phyloP scores from a whole-genome alignment of 768 basidiomycete species.

The Stropharia rugosoannulata region DNA sequence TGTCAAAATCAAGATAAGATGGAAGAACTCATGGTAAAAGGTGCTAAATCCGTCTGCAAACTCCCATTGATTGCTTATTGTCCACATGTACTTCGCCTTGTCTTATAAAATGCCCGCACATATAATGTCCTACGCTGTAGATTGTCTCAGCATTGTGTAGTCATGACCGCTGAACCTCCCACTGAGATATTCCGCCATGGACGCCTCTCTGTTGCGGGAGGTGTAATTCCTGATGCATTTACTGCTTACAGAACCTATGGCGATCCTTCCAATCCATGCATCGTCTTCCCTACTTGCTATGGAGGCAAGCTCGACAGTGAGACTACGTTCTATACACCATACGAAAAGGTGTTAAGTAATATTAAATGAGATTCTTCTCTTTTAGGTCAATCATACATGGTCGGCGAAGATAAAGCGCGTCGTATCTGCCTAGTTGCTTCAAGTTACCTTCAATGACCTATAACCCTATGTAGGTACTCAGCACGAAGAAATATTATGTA shows the following conservation, averaged over 20 bases:
- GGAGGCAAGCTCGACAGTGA: slow-evolving; percentile 52
- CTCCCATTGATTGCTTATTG: no score
- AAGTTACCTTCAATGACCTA: not conserved
- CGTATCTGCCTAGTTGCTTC: not conserved
- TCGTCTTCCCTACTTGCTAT: slow-evolving; percentile 61
- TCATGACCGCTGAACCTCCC: slow-evolving; percentile 19
- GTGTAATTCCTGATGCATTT: slow-evolving; percentile 52
- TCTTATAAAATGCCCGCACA: not conserved
- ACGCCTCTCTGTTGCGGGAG: slow-evolving; percentile 51
- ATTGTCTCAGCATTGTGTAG: not conserved
- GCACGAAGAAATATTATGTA: slow-evolving; percentile 50
- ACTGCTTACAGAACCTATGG: slow-evolving; percentile 62
- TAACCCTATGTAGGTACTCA: slow-evolving; percentile 35
- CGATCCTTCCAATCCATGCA: slow-evolving; percentile 49
- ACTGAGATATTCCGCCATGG: slow-evolving; percentile 54
- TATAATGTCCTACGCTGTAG: not conserved
- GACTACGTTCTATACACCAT: slow-evolving; percentile 12
- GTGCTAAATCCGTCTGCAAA: no score
- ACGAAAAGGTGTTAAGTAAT: not conserved
- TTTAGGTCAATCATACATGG: slow-evolving; percentile 44
- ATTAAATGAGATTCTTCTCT: slow-evolving; percentile 10
- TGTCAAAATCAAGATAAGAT: no score
- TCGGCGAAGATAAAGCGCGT: slow-evolving; percentile 49
- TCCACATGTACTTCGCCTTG: not conserved
- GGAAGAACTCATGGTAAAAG: no score